phyloP scores from a whole-genome alignment of 2,329 filamentous ascomycete genomes.

The Paecilomyces niveus region DNA sequence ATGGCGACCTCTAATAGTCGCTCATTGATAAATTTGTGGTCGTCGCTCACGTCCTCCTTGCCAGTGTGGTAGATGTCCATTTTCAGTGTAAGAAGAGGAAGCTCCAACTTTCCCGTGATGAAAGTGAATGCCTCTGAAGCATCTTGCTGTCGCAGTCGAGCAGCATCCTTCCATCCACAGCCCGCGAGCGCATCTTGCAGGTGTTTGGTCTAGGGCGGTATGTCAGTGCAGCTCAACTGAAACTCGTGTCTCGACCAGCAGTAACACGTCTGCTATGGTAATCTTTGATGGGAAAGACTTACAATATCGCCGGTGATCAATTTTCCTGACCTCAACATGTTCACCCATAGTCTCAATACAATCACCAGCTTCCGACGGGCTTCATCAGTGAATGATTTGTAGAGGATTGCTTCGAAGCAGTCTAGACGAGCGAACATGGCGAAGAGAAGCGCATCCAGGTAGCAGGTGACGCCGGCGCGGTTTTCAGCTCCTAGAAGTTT shows the following conservation, averaged over 20 bases:
- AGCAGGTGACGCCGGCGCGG: conserved; percentile 82
- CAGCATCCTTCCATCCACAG: conserved; percentile 84
- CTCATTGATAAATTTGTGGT: conserved; percentile 93
- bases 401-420: conserved; percentile 88
- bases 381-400: conserved; percentile 68
- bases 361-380: conserved; percentile 66
- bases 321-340: conserved; percentile 76
- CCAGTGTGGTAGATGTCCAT: conserved; percentile 94
- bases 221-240: not conserved
- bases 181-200: conserved; percentile 75
- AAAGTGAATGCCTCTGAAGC: conserved; percentile 94
- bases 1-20: conserved; percentile 84
- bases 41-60: conserved; percentile 71
- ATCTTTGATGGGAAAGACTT: conserved; percentile 11
- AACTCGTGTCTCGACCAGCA: not conserved
- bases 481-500: conserved; percentile 82
- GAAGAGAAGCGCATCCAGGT: conserved; percentile 83
- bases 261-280: not conserved
- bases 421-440: conserved; percentile 90
- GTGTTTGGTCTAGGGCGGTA: conserved; percentile 58
- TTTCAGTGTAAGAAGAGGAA: conserved; percentile 82
- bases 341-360: conserved; percentile 83
- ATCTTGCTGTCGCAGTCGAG: conserved; percentile 76
- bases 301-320: conserved; percentile 82
- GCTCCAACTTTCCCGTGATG: conserved; percentile 79